phyloP scores from a whole-genome alignment of 768 basidiomycete species.

The Lactifluus volemus region DNA sequence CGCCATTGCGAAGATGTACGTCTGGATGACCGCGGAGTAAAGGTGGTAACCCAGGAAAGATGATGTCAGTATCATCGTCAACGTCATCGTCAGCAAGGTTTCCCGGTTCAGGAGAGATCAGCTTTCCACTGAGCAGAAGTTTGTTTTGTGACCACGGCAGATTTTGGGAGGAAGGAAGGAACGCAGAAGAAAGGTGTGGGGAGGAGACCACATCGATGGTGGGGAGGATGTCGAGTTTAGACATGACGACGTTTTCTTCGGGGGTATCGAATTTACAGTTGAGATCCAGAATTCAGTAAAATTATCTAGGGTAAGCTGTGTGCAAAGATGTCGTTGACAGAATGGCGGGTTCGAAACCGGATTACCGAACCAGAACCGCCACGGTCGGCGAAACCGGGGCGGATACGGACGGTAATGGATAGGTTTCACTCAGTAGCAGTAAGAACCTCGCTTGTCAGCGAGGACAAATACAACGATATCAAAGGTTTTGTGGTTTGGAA shows the following conservation, averaged over 20 bases:
- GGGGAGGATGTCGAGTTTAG: constrained; percentile 44
- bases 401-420: constrained; percentile 45
- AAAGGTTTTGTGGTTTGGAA: constrained; percentile 28
- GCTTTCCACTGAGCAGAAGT: not conserved
- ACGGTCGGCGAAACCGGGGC: constrained; percentile 51
- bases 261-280: not conserved
- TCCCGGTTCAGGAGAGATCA: not conserved
- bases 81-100: not conserved
- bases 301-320: not conserved
- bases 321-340: not conserved
- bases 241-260: constrained; percentile 34
- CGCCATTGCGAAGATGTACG: constrained; percentile 66
- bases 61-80: constrained; percentile 28
- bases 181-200: constrained; percentile 9
- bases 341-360: constrained; percentile 30
- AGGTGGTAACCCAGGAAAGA: constrained; percentile 58
- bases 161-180: constrained; percentile 21
- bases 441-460: constrained; percentile 64
- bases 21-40: constrained; percentile 62
- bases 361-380: constrained; percentile 73
- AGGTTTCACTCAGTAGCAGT: constrained; percentile 44
- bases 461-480: constrained; percentile 30
- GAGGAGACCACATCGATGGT: constrained; percentile 27
- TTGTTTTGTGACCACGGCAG: not conserved
- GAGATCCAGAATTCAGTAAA: constrained; percentile 6